A percentile compares a stretch with the other conserved stretches of the same genome.
These are phyloP conservation scores for Priceomyces melissophilus DNA, from an alignment of 805 yeast species.

Conservation along the genomic window DNA sequence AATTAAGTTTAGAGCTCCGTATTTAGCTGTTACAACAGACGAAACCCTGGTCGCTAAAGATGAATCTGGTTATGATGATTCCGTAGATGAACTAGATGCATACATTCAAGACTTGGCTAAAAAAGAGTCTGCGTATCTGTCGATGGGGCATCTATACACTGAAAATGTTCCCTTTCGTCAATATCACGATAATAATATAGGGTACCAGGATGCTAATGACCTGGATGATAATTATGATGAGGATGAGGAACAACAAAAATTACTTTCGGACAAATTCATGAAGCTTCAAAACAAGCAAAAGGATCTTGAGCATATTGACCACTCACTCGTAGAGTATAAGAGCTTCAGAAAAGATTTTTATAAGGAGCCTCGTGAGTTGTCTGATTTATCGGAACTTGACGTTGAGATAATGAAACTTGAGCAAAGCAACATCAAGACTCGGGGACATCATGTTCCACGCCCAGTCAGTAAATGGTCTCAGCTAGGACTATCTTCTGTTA, in stretches of 20 bases:
- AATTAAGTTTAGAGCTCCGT: constrained; percentile 8
- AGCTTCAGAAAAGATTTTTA: constrained; percentile 64
- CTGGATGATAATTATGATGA: constrained; percentile 30
- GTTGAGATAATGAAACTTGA: constrained; percentile 49
- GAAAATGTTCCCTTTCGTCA: neutral
- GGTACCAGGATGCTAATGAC: constrained; percentile 9
- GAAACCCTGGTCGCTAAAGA: neutral
- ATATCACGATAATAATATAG: no score
- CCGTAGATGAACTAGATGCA: constrained; percentile 19
- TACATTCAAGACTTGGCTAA: constrained; percentile 5
- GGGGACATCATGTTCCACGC: constrained; percentile 54
- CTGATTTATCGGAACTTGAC: constrained; percentile 48
- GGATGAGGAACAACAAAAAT: constrained; percentile 30
- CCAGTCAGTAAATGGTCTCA: constrained; percentile 81
- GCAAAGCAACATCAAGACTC: constrained; percentile 63
- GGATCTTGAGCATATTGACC: constrained; percentile 47
- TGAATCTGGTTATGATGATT: neutral
- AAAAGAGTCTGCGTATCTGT: neutral
- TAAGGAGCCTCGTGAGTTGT: constrained; percentile 53
- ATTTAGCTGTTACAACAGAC: neutral
- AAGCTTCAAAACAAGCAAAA: constrained; percentile 48
- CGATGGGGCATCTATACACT: no score
- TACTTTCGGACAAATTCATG: constrained; percentile 34
- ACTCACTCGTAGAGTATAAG: constrained; percentile 41
- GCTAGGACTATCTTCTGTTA: constrained; percentile 65